Percentiles rank a stretch among this genome's conserved stretches.
Conservation (phyloP, 2,329 filamentous ascomycete species). For the Diplodia corticola region DNA sequence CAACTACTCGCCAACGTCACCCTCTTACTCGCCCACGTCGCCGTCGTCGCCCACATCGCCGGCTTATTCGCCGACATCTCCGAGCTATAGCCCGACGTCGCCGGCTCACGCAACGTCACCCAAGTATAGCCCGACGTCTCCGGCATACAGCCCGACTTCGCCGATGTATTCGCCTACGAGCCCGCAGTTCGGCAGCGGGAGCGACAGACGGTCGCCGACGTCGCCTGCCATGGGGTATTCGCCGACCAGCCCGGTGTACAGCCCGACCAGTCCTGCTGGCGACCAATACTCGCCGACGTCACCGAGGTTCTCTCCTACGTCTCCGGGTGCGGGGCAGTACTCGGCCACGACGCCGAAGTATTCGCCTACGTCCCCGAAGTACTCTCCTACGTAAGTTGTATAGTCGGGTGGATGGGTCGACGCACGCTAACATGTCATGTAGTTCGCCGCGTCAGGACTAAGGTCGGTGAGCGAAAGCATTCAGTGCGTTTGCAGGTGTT, state of each 20-base stretch:
- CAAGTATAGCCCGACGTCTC: constrained; percentile 61
- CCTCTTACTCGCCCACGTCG: constrained; percentile 76
- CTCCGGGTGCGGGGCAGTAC: constrained; percentile 39
- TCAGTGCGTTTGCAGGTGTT: background rate
- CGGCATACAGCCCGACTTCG: constrained; percentile 58
- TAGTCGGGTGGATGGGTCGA: background rate
- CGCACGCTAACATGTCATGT: background rate
- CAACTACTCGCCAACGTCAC: constrained; percentile 62
- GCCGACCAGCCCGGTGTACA: constrained; percentile 63
- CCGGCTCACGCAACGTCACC: constrained; percentile 57
- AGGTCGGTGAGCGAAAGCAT: background rate
- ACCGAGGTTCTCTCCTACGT: constrained; percentile 37
- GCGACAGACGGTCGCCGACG: constrained; percentile 44
- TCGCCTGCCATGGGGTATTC: constrained; percentile 68
- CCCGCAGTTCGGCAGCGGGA: constrained; percentile 41
- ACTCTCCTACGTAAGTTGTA: constrained; percentile 50
- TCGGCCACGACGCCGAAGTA: constrained; percentile 43
- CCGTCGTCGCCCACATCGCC: constrained; percentile 56
- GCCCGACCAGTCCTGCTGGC: constrained; percentile 56
- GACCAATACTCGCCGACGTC: constrained; percentile 52
- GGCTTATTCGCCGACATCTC: constrained; percentile 54
- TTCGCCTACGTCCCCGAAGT: constrained; percentile 47
- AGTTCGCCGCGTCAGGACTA: constrained; percentile 20
- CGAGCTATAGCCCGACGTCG: constrained; percentile 53
- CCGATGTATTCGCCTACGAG: constrained; percentile 58